Base-by-base conservation (phyloP, 139 green algal genomes). In the Zygnema circumcarinatum region DNA sequence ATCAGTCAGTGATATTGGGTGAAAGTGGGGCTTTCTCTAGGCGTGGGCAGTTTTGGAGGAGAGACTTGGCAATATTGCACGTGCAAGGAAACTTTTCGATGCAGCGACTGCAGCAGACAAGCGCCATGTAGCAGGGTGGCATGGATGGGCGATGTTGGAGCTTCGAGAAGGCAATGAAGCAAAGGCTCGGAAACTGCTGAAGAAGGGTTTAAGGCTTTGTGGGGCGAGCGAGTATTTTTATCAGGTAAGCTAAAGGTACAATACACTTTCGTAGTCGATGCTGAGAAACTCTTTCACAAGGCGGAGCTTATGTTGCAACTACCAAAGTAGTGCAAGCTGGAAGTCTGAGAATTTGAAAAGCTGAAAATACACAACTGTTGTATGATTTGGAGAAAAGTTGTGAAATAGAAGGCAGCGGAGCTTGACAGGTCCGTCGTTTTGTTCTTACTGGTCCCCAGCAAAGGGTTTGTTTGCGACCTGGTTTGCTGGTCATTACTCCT, bases 141-240 rank as follows among this genome's bases (percentile, higher is more conserved):
- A 99, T 91, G 96, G 95, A 67, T 99, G 97, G 97, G 97, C 96
- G 7, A 93, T 97, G 89, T 93, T 99, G 85, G 97, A 99, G 92
- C 95, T 96, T 92, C 74, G 74, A 21, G 78, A 97, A 81, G 97
- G 97, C 38, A 97, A 98, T 89, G 95, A 95, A 74, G 67, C 92
- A 42, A 89, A 91, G 0, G 97, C 97, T 1, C 81, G 94, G 38
- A 88, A 92, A 38, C 78, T 93, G 53, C 90, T 93, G n/a, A 47
- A 92, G 38, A 91, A 90, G 39, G 90, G 93, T 1, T 67, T 92
- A 33, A 89, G 69, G 35, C 31, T 76, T 1, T 89, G 82, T 2
- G 52, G 74, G 0, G 52, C 92, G 68, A 98, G 94, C 86, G 89
- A 89, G 38, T 89, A 89, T 32, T 84, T 89, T 54, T 87, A 72